Conservation (phyloP, 176 grass and related monocot genomes). For the Eragrostis nindensis region DNA sequence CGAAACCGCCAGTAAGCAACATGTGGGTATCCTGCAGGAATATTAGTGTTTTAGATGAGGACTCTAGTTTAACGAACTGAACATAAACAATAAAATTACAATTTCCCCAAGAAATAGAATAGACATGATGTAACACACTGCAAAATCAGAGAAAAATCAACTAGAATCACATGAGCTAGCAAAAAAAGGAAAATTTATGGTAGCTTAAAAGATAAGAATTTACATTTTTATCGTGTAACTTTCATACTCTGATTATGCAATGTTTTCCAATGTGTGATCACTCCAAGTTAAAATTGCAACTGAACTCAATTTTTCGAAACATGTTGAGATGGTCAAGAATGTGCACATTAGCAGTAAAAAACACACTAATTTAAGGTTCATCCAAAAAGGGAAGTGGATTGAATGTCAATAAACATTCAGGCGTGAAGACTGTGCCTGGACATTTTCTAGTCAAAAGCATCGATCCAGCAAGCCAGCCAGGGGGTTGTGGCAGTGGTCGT, state of each 20-base stretch:
- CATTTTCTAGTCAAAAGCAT: conserved; percentile 1
- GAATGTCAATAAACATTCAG: neutral
- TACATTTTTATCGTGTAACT: neutral
- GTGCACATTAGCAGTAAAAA: neutral
- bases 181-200: neutral
- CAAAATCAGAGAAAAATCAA: neutral
- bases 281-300: neutral
- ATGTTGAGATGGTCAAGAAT: neutral
- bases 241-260: neutral
- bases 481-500: too few species aligned
- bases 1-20: conserved; percentile 79
- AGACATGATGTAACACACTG: neutral
- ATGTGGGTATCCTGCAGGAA: conserved; percentile 68
- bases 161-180: neutral
- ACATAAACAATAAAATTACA: neutral
- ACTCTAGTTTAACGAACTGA: neutral
- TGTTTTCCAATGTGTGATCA: neutral
- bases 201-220: neutral
- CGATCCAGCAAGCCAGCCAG: neutral
- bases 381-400: neutral
- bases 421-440: neutral
- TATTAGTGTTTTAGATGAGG: neutral
- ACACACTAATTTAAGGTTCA: neutral
- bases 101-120: neutral
- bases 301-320: neutral